Base-by-base conservation (phyloP, 805 yeast species). In the Kodamaea neixiangensis region DNA sequence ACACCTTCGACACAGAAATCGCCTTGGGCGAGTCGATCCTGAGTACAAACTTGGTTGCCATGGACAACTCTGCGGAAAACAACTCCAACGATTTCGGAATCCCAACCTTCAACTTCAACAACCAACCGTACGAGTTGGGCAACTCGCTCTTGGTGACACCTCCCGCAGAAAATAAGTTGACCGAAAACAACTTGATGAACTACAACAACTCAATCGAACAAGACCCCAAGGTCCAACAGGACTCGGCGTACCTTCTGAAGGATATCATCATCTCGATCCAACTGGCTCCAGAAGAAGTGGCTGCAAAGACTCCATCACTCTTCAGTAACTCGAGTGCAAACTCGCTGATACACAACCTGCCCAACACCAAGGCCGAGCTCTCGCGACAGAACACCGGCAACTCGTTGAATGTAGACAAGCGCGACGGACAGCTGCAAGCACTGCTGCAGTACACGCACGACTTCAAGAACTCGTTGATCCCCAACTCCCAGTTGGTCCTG, bases 221-320 rank as follows among this genome's bases (percentile, higher is more conserved):
- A 22, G 25, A 40, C 29, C 42, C 13, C n/a, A 20, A 43, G 14
- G 18, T 7, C 7, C 31, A 39, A 15, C 55, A 48, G 40, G 45
- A 29, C 5, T 51, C 47, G 3, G 31, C 31, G 31, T 25, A 25
- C 10, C 31, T 25, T 7, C 31, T 25, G 31, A 20, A 43, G 44
- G 55, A 54, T 22, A 55, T 56, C 20, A 56, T 56, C 19, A 57
- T 59, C 21, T 57, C 65, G 25, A 62, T 62, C 34, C 61, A 64
- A 2, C 60, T 50, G 20, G 59, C 73, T 2, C 73, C 80, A 5
- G 77, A 75, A n/a, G 67, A 60, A 6, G 63, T 68, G 5, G 66
- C 65, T 1, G 76, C 76, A 3, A 69, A 66, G 38, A 81, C 85
- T 0, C 86, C 86, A 0, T 81, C 86, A 0, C 63, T 83, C 13